Conservation (phyloP, 805 yeast species). For the Kuraishia cidri region DNA sequence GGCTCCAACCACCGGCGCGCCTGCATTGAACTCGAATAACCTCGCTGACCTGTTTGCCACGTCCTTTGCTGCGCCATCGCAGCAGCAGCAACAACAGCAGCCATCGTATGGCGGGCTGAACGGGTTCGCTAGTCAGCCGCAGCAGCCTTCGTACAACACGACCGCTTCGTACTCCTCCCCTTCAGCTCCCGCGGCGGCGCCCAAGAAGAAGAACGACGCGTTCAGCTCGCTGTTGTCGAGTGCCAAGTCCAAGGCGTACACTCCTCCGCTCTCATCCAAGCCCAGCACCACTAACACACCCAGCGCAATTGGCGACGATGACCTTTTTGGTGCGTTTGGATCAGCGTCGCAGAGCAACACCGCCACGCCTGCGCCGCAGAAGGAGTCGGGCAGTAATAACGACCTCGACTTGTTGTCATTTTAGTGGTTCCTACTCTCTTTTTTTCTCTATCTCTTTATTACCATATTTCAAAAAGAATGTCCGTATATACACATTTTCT, state of each 20-base stretch:
- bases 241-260: slow-evolving; percentile 40
- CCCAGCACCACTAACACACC: no score
- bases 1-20: slow-evolving; percentile 21
- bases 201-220: slow-evolving; percentile 46
- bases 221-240: slow-evolving; percentile 61
- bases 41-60: slow-evolving; percentile 21
- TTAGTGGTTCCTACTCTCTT: neutral
- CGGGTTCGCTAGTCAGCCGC: no score
- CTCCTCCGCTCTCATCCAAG: slow-evolving; percentile 2
- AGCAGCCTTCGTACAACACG: no score
- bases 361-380: slow-evolving; percentile 4
- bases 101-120: no score
- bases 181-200: slow-evolving; percentile 19
- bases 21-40: slow-evolving; percentile 12
- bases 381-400: no score
- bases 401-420: slow-evolving; percentile 7
- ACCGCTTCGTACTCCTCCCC: no score
- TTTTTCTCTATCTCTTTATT: no score
- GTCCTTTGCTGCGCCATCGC: slow-evolving; percentile 11
- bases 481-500: no score
- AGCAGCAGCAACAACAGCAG: no score
- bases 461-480: no score
- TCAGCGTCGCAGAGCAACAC: slow-evolving; percentile 9
- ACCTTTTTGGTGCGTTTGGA: slow-evolving; percentile 22
- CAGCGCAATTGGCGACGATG: no score